Evolutionary conservation across 2,329 filamentous ascomycete species (phyloP).

Genomic region (Botrytis galanthina): DNA sequence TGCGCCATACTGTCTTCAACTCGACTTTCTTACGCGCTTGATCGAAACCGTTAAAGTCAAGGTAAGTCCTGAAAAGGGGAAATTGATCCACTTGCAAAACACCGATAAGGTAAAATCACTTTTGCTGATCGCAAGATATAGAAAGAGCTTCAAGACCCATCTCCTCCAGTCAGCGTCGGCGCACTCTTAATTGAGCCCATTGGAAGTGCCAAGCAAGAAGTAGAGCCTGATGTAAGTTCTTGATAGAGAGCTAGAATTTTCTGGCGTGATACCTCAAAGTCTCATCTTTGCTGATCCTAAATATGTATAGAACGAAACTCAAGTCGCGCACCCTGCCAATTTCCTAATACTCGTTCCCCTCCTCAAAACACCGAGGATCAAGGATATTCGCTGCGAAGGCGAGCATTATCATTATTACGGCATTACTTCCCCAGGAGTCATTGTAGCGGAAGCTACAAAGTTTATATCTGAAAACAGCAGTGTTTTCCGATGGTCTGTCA

Average conservation of each 20-base stretch:
- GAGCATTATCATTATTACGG: conserved; percentile 5
- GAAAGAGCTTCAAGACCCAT: not conserved
- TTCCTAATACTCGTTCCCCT: not conserved
- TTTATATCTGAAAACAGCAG: conserved; percentile 14
- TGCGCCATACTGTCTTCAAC: not conserved
- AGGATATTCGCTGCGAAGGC: not conserved
- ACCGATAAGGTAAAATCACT: not conserved
- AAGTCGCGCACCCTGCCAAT: not conserved
- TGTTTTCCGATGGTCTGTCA: not conserved
- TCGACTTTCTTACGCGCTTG: not conserved
- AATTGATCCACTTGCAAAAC: too few species aligned
- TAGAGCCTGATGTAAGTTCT: not conserved
- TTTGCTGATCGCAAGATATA: not conserved
- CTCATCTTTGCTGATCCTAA: not conserved
- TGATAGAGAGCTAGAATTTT: too few species aligned
- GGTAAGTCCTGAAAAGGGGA: not conserved
- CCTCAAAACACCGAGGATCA: not conserved
- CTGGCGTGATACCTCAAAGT: not conserved
- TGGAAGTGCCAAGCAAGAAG: not conserved
- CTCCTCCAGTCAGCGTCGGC: not conserved
- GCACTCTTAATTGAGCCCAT: not conserved
- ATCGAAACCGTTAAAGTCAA: not conserved
- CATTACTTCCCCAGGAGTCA: not conserved
- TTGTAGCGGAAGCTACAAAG: conserved; percentile 1
- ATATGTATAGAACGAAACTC: not conserved